Base-by-base conservation (phyloP, 805 yeast species). In the Candida jianshihensis region DNA sequence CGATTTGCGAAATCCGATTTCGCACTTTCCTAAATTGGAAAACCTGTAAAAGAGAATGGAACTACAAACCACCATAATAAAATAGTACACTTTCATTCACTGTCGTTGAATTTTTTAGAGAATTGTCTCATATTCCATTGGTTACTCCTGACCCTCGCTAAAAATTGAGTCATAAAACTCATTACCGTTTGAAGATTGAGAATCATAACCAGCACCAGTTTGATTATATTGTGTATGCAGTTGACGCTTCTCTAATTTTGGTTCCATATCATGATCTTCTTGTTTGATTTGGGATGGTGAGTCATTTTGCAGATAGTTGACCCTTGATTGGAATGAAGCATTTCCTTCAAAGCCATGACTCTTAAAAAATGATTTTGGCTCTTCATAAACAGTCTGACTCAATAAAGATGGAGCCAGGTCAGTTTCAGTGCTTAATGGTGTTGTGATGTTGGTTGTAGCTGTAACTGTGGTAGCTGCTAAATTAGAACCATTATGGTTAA, bases 81-180 rank as follows among this genome's bases (percentile, higher is more conserved):
- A n/a, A n/a, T n/a, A n/a, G n/a, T n/a, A n/a, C n/a, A n/a, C n/a
- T n/a, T n/a, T n/a, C n/a, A n/a, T n/a, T n/a, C n/a, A n/a, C n/a
- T n/a, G n/a, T n/a, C n/a, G n/a, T n/a, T n/a, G n/a, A n/a, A n/a
- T n/a, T n/a, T n/a, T n/a, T n/a, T n/a, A n/a, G n/a, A n/a, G n/a
- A 17, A 16, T 27, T n/a, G 19, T 13, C 16, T 29, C 16, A 29
- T 4, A 12, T 29, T 24, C 46, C 42, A 39, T 14, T 34, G 33
- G 21, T 37, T 38, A 18, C 9, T 22, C 28, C n/a, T 42, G 40
- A 17, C 61, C 68, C 30, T 66, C 72, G 42, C 66, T 70, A 46
- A 66, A 65, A n/a, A 69, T 63, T 4, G 31, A 29, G 11, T 19
- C 15, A 13, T 30, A 16, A 17, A n/a, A 15, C 26, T 37, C 21